These are phyloP conservation scores for Pythium apleroticum DNA, from an alignment of 352 stramenopile genomes.

Conservation along the genomic window DNA sequence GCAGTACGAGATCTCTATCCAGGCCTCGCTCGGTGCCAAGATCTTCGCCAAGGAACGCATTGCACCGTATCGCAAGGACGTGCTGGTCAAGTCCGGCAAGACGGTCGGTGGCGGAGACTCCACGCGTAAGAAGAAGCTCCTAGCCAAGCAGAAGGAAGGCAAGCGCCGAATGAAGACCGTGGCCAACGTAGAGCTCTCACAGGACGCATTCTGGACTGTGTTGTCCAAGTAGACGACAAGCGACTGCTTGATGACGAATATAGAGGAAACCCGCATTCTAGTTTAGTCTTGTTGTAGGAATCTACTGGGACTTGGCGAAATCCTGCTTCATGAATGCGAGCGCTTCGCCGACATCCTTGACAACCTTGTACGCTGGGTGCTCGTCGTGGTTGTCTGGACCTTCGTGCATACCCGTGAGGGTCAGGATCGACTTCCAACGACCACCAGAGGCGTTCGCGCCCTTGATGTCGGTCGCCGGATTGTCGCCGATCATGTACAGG, in stretches of 20 bases:
- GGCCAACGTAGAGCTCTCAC: conserved; percentile 95
- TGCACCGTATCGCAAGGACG: conserved; percentile 95
- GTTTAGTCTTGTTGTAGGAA: background rate
- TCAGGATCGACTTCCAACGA: conserved; percentile 84
- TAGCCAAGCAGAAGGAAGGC: conserved; percentile 99
- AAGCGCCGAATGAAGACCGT: conserved; percentile 98
- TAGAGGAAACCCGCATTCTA: background rate
- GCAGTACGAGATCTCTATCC: conserved; percentile 99
- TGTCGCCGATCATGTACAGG: conserved; percentile 89
- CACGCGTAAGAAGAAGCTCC: conserved; percentile 98
- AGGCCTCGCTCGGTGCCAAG: conserved; percentile 95
- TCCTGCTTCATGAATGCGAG: conserved; percentile 80
- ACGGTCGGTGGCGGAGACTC: conserved; percentile 96
- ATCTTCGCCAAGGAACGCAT: conserved; percentile 98
- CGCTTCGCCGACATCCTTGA: conserved; percentile 65
- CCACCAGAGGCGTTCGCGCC: conserved; percentile 71
- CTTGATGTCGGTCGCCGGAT: conserved; percentile 80
- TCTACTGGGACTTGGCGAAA: conserved; percentile 38
- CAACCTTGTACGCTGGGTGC: conserved; percentile 67
- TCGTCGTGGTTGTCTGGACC: conserved; percentile 65
- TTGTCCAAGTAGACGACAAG: conserved; percentile 73
- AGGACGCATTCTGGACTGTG: conserved; percentile 98
- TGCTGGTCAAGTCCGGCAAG: conserved; percentile 95
- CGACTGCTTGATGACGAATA: background rate
- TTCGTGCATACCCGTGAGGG: conserved; percentile 79